phyloP scores from a whole-genome alignment of 2,329 filamentous ascomycete genomes.

The Alternaria incomplexa region DNA sequence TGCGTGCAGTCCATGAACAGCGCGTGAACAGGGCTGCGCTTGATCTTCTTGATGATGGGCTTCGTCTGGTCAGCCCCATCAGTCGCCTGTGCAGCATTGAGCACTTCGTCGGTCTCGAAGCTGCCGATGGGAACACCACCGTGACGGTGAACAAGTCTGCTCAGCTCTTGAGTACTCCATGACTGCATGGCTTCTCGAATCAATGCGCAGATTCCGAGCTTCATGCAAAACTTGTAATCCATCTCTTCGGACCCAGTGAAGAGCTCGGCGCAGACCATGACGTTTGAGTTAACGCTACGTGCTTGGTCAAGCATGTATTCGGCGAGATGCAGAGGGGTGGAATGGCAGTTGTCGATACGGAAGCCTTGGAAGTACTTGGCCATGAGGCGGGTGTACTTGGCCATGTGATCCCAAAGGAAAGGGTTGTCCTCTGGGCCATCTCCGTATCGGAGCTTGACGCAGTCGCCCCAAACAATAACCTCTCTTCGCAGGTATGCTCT shows the following conservation, averaged over 20 bases:
- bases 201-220: slow-evolving; percentile 86
- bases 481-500: slow-evolving; percentile 94
- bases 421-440: slow-evolving; percentile 81
- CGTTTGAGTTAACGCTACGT: slow-evolving; percentile 81
- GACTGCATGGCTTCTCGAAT: slow-evolving; percentile 99
- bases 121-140: slow-evolving; percentile 94
- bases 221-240: slow-evolving; percentile 94
- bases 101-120: slow-evolving; percentile 90
- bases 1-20: slow-evolving; percentile 99
- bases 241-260: slow-evolving; percentile 96
- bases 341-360: slow-evolving; percentile 97
- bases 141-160: slow-evolving; percentile 89
- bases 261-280: slow-evolving; percentile 92
- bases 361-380: slow-evolving; percentile 95
- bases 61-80: slow-evolving; percentile 31
- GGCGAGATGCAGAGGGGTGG: slow-evolving; percentile 90
- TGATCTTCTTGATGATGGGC: slow-evolving; percentile 75
- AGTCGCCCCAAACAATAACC: slow-evolving; percentile 98
- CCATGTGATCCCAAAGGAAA: slow-evolving; percentile 96
- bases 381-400: slow-evolving; percentile 86
- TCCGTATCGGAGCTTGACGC: slow-evolving; percentile 95
- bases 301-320: slow-evolving; percentile 95
- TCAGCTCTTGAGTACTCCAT: slow-evolving; percentile 93
- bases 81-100: slow-evolving; percentile 61
- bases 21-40: slow-evolving; percentile 86